These are phyloP conservation scores for Coccomyxa sp. DNA, from an alignment of 139 green algal genomes.

Conservation along the genomic window DNA sequence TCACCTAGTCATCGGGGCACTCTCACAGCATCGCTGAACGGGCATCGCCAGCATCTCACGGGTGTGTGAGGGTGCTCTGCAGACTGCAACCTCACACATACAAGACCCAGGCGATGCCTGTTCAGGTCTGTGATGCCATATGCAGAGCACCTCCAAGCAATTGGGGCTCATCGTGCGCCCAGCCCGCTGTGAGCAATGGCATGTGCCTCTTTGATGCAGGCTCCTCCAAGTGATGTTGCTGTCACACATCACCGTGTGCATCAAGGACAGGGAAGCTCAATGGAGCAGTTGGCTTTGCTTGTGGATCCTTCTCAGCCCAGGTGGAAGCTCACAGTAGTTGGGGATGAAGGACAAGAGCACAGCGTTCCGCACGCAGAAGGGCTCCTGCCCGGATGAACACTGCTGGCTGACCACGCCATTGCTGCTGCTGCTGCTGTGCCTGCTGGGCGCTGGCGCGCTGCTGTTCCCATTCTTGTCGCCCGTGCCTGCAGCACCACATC, in stretches of 20 bases:
- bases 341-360: slow-evolving; percentile 49
- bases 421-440: background rate
- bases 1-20: too few relatives aligned
- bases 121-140: background rate
- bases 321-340: slow-evolving; percentile 60
- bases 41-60: too few relatives aligned
- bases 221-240: background rate
- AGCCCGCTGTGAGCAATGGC: background rate
- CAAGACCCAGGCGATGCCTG: background rate
- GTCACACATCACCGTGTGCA: slow-evolving; percentile 3
- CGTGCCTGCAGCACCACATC: too few relatives aligned
- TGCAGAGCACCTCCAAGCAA: background rate
- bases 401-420: slow-evolving; percentile 5
- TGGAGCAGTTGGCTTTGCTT: too few relatives aligned
- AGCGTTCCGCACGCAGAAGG: slow-evolving; percentile 46
- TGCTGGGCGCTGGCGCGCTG: background rate
- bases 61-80: too few relatives aligned
- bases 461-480: background rate
- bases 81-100: too few relatives aligned
- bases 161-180: background rate
- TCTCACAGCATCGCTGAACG: too few relatives aligned
- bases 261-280: too few relatives aligned
- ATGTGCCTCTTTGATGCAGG: background rate
- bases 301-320: too few relatives aligned
- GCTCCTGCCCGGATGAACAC: too few relatives aligned